Base-by-base conservation (phyloP, 306 rosid genomes). In the Castanospermum australe region DNA sequence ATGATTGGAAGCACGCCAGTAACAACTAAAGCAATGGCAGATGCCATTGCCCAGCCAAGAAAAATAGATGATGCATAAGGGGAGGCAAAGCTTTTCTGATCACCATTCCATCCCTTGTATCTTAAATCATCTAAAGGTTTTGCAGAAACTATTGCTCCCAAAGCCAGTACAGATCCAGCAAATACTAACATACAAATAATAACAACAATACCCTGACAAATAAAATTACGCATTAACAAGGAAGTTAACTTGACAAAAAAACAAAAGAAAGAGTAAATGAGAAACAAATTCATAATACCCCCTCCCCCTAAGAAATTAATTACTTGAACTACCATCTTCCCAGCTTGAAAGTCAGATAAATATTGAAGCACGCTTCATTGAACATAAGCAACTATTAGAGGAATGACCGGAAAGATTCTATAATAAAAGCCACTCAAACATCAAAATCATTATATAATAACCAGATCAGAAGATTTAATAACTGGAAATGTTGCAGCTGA, bases 11-110 rank as follows among this genome's bases (percentile, higher is more conserved):
- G 91, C 64, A 93, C 88, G 45, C 98, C 88, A 28, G 98, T 96
- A 76, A 93, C 94, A 71, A 88, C 85, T 77, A 96, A 87, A 59
- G 96, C 91, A 82, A 96, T 89, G 62, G 89, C 88, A 65, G 98
- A 89, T 52, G 98, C 90, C 98, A 96, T 96, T 62, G 98, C 98
- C 99, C 99, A 96, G 52, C 99, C 99, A 80, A 96, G 89, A 82
- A 90, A 96, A 77, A 88, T 86, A 52, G 97, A 86, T 21, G 99
- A 91, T 48, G 89, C 94, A 77, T 96, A 96, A 14, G 97, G 99
- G 68, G 98, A 93, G 45, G 83, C 79, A 76, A 88, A 86, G 88
- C 82, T 83, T 67, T 90, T 91, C 68, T 76, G 93, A 71, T 91
- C 91, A 65, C 85, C 94, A 75, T 88, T 90, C 99, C 84, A 93